Conservation (phyloP, 2,329 filamentous ascomycete species). For the Ophiostoma ips region DNA sequence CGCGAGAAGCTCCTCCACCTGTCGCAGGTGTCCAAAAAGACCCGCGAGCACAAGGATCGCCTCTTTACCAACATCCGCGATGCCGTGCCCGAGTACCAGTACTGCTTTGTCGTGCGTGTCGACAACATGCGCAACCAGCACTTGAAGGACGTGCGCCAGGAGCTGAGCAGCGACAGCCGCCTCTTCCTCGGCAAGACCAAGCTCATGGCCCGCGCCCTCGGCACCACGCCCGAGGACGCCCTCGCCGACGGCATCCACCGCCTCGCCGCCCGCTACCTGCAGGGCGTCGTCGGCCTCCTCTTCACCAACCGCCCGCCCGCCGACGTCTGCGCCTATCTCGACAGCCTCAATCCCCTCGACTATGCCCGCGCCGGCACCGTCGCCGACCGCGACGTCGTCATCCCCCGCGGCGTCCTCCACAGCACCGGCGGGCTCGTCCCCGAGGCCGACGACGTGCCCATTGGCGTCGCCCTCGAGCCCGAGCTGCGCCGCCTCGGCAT, state of each 20-base stretch:
- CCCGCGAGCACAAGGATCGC: constrained; percentile 76
- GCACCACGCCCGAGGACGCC: constrained; percentile 62
- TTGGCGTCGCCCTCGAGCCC: constrained; percentile 81
- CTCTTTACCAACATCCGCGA: constrained; percentile 83
- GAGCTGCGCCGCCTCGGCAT: constrained; percentile 80
- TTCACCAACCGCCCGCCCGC: constrained; percentile 67
- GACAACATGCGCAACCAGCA: constrained; percentile 98
- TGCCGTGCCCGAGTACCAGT: constrained; percentile 69
- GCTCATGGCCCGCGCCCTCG: constrained; percentile 93
- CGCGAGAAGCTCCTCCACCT: constrained; percentile 79
- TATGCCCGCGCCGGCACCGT: constrained; percentile 77
- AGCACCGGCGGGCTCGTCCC: constrained; percentile 68
- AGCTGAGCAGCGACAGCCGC: constrained; percentile 56
- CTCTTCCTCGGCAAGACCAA: constrained; percentile 99
- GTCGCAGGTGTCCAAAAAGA: constrained; percentile 85
- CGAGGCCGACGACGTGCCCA: constrained; percentile 66
- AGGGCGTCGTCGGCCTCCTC: constrained; percentile 69
- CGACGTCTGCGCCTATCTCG: constrained; percentile 56
- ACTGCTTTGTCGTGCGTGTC: constrained; percentile 86
- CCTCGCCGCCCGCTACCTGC: constrained; percentile 50
- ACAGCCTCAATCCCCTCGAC: constrained; percentile 59
- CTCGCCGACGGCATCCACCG: constrained; percentile 63
- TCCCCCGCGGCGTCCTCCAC: constrained; percentile 75
- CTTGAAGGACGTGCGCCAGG: constrained; percentile 75
- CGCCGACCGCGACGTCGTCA: constrained; percentile 60